Evolutionary conservation across 1,139 yeast genomes (phyloP), one percentile per base, ranked within the genome.

Genomic region (Saccharomycopsis crataegensis): DNA sequence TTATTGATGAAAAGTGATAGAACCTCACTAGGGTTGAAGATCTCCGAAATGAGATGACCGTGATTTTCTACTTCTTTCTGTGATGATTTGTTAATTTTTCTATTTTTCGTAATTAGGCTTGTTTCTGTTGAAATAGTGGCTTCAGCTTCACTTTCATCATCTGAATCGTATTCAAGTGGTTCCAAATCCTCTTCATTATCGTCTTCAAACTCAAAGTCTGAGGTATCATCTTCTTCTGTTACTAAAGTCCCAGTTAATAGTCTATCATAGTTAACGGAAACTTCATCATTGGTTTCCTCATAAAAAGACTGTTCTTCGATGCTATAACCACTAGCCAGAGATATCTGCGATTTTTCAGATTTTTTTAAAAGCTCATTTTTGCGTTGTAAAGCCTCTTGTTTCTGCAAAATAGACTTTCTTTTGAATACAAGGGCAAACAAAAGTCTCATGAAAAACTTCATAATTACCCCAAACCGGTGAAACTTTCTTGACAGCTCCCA

Each of bases 141-240:
- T 11, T n/a, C 57, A 7, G 38, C 42, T 8, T 57, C 58, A 9
- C 51, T 44, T 12, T 59, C 61, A 14, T 56, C 53, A 8, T 36
- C 64, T 1, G 65, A 62, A 46, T 66, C 69, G 53, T 54, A 59
- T 11, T 68, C 71, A 37, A 64, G 58, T 6, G 62, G 61, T 33
- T 55, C 56, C 2, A 2, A 36, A 14, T 53, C 57, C 6, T 48
- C 55, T 8, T 43, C 51, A 16, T 41, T 17, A 6, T 34, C 42
- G 8, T 43, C 46, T 16, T 38, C 50, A 36, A 28, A 37, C 28
- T 43, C 47, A n/a, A 32, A 51, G 36, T 55, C 58, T 5, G 52
- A 45, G 34, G 51, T 36, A 14, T 54, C 54, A 34, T 56, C 58
- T 14, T 22, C 32, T 34, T 56, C 58, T 11, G 56, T 41, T 3